Evolutionary conservation across 116 monocot species (phyloP).

Genomic region (Papilionanthe hybrid): DNA sequence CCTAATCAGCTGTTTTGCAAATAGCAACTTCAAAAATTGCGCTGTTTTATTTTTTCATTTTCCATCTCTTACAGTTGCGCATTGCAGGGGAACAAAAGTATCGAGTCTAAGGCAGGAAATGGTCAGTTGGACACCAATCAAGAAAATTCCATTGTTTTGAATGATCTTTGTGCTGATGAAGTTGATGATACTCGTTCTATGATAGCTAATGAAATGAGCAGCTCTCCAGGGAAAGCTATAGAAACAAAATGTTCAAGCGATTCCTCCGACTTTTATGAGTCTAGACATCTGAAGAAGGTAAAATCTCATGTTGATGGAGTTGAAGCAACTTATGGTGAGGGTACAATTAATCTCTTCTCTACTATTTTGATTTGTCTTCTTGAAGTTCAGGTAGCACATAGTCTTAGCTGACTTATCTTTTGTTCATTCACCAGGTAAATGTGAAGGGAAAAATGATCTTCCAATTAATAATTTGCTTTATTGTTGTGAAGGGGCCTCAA

Average conservation of each 20-base stretch:
- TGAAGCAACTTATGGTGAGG: conserved; percentile 34
- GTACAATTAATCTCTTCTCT: conserved; percentile 2
- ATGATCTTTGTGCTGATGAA: conserved; percentile 20
- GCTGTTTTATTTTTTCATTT: background rate
- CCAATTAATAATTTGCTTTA: conserved; percentile 1
- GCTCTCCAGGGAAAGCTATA: conserved; percentile 8
- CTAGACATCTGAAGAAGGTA: conserved; percentile 60
- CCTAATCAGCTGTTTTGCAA: background rate
- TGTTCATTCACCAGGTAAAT: background rate
- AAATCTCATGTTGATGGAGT: conserved; percentile 40
- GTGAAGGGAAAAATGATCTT: conserved; percentile 1
- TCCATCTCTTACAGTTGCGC: conserved; percentile 1
- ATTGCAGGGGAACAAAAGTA: conserved; percentile 39
- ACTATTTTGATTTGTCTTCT: background rate
- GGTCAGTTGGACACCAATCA: conserved; percentile 23
- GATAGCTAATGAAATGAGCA: background rate
- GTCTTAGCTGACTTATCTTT: background rate
- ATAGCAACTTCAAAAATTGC: background rate
- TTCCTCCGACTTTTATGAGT: conserved; percentile 24
- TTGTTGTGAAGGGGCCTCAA: conserved; percentile 5
- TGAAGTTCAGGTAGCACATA: background rate
- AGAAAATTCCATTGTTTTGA: conserved; percentile 19
- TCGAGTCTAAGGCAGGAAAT: conserved; percentile 18
- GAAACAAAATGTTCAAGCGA: conserved; percentile 27
- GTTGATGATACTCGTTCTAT: conserved; percentile 5